Evolutionary conservation across 768 basidiomycete genomes (phyloP).

Genomic region (Collybia sordida): DNA sequence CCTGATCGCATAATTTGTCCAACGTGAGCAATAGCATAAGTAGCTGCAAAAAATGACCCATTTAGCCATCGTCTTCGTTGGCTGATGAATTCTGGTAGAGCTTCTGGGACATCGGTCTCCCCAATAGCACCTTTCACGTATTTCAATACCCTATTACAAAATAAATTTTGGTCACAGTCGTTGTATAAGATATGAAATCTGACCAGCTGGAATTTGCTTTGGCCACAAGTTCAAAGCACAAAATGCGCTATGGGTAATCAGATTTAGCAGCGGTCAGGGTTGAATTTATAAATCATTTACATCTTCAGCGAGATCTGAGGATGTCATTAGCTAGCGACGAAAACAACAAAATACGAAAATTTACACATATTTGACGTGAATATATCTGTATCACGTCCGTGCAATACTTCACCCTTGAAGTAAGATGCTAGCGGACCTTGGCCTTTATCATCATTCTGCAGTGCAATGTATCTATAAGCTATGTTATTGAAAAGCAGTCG

Average conservation of each 20-base stretch:
- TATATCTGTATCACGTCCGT: constrained; percentile 84
- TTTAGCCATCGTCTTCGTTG: constrained; percentile 90
- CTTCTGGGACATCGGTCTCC: constrained; percentile 93
- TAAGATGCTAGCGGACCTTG: constrained; percentile 91
- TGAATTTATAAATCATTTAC: constrained; percentile 38
- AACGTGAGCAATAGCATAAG: constrained; percentile 89
- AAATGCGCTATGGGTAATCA: constrained; percentile 57
- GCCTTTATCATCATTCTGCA: constrained; percentile 82
- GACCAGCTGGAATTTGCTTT: constrained; percentile 80
- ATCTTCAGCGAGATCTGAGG: constrained; percentile 83
- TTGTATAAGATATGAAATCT: constrained; percentile 15
- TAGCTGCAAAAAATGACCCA: constrained; percentile 93
- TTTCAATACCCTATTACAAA: constrained; percentile 75
- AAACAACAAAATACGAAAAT: constrained; percentile 22
- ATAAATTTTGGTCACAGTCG: too few species aligned
- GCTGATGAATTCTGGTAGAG: constrained; percentile 89
- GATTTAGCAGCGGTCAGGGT: not conserved
- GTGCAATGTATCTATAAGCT: constrained; percentile 67
- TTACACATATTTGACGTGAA: constrained; percentile 96
- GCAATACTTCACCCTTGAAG: constrained; percentile 91
- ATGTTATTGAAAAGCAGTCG: constrained; percentile 1
- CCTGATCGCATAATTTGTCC: constrained; percentile 79
- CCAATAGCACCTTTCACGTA: constrained; percentile 94
- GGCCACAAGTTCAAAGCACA: constrained; percentile 80
- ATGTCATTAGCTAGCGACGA: constrained; percentile 7